Evolutionary conservation across 495 filamentous ascomycete species (phyloP).

Genomic region (Aspergillus egyptiacus): DNA sequence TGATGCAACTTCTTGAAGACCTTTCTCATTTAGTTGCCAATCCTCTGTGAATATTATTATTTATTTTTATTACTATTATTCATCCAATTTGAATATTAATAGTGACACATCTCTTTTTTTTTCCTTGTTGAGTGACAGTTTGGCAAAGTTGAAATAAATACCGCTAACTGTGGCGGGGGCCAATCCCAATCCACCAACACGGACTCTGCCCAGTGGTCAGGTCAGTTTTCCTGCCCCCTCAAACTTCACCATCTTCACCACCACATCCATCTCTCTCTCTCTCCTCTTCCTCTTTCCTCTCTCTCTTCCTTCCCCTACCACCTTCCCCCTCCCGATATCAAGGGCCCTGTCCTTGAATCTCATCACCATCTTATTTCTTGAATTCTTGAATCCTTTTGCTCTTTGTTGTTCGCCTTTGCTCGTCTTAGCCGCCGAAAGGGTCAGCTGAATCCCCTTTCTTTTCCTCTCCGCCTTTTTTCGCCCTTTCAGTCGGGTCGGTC

Average conservation of each 20-base stretch:
- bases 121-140: background rate
- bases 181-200: background rate
- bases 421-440: conserved; percentile 12
- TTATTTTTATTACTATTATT: too few species aligned
- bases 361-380: conserved; percentile 11
- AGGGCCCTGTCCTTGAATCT: conserved; percentile 36
- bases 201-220: background rate
- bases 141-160: too few species aligned
- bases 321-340: conserved; percentile 28
- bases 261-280: conserved; percentile 14
- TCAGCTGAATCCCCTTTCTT: conserved; percentile 21
- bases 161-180: background rate
- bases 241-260: background rate
- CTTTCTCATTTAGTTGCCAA: too few species aligned
- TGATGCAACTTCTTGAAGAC: background rate
- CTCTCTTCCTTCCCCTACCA: conserved; percentile 14
- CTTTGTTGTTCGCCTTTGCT: conserved; percentile 8
- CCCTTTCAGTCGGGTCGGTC: conserved; percentile 21
- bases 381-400: conserved; percentile 5
- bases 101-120: too few species aligned
- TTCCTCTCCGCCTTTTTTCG: conserved; percentile 25
- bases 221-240: conserved; percentile 11
- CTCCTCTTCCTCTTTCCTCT: conserved; percentile 23
- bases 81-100: too few species aligned
- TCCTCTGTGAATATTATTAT: too few species aligned